Evolutionary conservation across 208 protist species (phyloP).

Genomic region (Leishmania turanica): DNA sequence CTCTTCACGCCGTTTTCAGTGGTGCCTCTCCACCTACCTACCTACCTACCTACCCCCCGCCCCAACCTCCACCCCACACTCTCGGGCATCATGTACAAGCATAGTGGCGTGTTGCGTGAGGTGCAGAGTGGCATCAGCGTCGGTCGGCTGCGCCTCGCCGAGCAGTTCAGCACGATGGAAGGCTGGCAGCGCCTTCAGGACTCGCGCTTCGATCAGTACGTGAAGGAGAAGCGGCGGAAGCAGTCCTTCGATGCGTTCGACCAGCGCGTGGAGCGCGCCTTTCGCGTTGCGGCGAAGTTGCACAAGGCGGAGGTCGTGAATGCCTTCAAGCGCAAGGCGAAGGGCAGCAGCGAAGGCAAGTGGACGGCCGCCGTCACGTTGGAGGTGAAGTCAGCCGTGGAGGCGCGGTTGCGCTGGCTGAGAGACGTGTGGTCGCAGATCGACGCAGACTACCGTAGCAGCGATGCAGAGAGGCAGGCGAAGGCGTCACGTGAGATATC

Average conservation of each 20-base stretch:
- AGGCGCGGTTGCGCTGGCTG: conserved; percentile 76
- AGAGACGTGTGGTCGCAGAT: conserved; percentile 89
- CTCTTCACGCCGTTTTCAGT: not conserved
- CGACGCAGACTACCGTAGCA: conserved; percentile 87
- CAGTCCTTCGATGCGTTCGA: conserved; percentile 85
- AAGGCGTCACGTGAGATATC: conserved; percentile 77
- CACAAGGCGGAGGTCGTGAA: conserved; percentile 86
- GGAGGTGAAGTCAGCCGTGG: conserved; percentile 63
- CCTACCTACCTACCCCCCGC: not conserved
- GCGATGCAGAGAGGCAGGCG: conserved; percentile 56
- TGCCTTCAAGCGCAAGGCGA: conserved; percentile 76
- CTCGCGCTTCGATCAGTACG: conserved; percentile 75
- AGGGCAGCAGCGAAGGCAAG: conserved; percentile 41
- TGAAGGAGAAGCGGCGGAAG: conserved; percentile 64
- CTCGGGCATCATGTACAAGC: conserved; percentile 10
- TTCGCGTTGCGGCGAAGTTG: conserved; percentile 46
- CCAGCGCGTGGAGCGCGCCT: conserved; percentile 86
- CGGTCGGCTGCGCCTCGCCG: conserved; percentile 61
- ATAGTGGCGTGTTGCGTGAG: conserved; percentile 18
- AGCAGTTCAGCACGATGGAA: conserved; percentile 85
- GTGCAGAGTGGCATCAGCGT: conserved; percentile 64
- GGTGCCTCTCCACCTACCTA: not conserved
- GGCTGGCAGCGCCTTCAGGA: conserved; percentile 72
- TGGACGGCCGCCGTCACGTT: conserved; percentile 66
- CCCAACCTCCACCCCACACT: too few relatives aligned